These are phyloP conservation scores for Pseudocercospora musae DNA, from an alignment of 2,329 filamentous ascomycete species.

Conservation along the genomic window DNA sequence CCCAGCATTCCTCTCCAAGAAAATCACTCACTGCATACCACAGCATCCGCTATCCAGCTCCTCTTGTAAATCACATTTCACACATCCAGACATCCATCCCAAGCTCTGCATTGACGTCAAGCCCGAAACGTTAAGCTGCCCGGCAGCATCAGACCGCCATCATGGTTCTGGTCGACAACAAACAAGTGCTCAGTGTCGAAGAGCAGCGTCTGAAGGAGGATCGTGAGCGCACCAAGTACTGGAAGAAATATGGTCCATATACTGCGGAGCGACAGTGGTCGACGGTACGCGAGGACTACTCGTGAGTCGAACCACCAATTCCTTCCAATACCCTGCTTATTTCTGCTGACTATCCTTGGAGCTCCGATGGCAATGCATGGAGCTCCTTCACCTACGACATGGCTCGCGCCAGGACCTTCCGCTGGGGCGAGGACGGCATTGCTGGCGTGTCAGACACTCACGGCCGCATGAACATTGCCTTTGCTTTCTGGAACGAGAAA, in stretches of 20 bases:
- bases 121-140: neutral
- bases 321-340: neutral
- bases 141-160: conserved; percentile 16
- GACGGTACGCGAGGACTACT: conserved; percentile 74
- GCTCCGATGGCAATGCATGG: conserved; percentile 87
- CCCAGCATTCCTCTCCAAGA: neutral
- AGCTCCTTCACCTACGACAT: conserved; percentile 94
- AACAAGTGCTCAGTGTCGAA: conserved; percentile 84
- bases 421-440: conserved; percentile 97
- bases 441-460: conserved; percentile 93
- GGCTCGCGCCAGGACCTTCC: conserved; percentile 80
- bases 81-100: neutral
- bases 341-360: conserved; percentile 38
- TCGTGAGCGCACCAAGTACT: conserved; percentile 78
- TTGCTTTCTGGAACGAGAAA: conserved; percentile 97
- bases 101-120: neutral
- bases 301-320: conserved; percentile 46
- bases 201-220: conserved; percentile 88
- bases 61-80: conserved; percentile 2
- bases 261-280: conserved; percentile 94
- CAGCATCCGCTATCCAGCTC: neutral
- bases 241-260: conserved; percentile 98
- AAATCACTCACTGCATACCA: neutral
- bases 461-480: conserved; percentile 85
- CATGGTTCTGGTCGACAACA: conserved; percentile 88